Percentiles rank a stretch among this genome's conserved stretches.
Evolutionary conservation across 441 rosid species (phyloP).

Genomic region (Raphanus hybrid): DNA sequence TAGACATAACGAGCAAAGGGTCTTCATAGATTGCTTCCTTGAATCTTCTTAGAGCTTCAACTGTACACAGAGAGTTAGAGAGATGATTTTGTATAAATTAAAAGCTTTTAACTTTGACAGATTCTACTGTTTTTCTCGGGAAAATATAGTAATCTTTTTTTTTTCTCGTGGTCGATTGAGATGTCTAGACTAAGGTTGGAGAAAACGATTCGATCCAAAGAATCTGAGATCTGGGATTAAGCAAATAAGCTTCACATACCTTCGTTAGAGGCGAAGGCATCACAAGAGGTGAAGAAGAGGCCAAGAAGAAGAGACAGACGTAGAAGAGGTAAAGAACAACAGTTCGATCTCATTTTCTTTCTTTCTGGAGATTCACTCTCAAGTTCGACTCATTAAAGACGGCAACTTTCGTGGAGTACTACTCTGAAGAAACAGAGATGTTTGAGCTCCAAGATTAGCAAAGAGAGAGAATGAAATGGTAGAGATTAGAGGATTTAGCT

Average conservation of each 20-base stretch:
- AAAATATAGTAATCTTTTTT: background rate
- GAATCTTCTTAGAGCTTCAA: constrained; percentile 70
- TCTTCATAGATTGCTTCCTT: constrained; percentile 91
- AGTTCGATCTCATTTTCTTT: constrained; percentile 54
- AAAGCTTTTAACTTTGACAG: constrained; percentile 27
- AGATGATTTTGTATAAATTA: constrained; percentile 3
- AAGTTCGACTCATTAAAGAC: constrained; percentile 44
- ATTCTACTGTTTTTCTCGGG: constrained; percentile 20
- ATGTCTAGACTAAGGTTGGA: constrained; percentile 2
- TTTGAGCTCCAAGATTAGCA: constrained; percentile 37
- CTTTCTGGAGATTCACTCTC: constrained; percentile 47
- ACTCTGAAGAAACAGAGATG: constrained; percentile 41
- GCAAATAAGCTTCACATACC: constrained; percentile 47
- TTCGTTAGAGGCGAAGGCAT: constrained; percentile 69
- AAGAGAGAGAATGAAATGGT: constrained; percentile 29
- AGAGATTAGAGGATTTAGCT: constrained; percentile 56
- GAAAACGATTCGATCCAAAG: constrained; percentile 22
- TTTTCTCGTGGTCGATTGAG: background rate
- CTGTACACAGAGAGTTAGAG: constrained; percentile 42
- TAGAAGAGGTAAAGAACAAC: constrained; percentile 43
- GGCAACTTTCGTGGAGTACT: constrained; percentile 21
- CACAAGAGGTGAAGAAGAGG: constrained; percentile 50
- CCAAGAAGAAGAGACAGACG: constrained; percentile 52
- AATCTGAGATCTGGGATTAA: constrained; percentile 62
- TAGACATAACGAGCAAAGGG: constrained; percentile 71